Base-by-base conservation (phyloP, 208 protist species). In the Spironucleus salmonicida region DNA sequence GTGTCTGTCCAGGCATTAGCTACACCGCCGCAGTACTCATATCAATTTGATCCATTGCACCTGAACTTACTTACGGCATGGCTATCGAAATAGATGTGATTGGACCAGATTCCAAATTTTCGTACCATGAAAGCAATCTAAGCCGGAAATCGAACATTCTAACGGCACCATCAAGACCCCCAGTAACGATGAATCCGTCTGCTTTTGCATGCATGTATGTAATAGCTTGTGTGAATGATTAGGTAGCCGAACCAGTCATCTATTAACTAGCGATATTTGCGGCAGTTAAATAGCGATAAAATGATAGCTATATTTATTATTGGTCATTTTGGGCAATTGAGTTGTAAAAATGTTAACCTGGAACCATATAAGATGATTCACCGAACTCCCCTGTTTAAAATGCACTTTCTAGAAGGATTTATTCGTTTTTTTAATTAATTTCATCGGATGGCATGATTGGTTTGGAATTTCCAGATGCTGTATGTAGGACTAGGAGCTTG, bases 21-120 rank as follows among this genome's bases (percentile, higher is more conserved):
- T n/a, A n/a, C 2, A 71, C 64, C 45, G 64, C 64, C 4, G 64
- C 19, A 38, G 35, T 67, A 30, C 61, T 67, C 15, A 67, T 67
- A 30, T 67, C 61, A 19, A 30, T 30, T 39, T 67, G 26, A 39
- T 30, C 61, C n/a, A n/a, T n/a, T n/a, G n/a, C n/a, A 62, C 29
- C 32, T 57, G 34, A 71, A n/a, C 9, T 2, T 23, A 11, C 9
- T 45, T 71, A 35, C 9, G 64, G 64, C 64, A 71, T 71, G 11
- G 34, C 64, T 45, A 71, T 71, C 30, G 64, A 71, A 38, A 71
- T 45, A 49, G 64, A 71, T 45, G 64, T 71, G 40, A 71, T 71
- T 57, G 64, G 64, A 42, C 64, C 64, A n/a, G 30, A 71, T 40
- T n/a, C 32, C 9, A 71, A 35, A n/a, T 71, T 71, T 42, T 71